Evolutionary conservation across 2,329 filamentous ascomycete species (phyloP), one percentile per base, ranked within the genome.

Genomic region (Ambrosiella xylebori): DNA sequence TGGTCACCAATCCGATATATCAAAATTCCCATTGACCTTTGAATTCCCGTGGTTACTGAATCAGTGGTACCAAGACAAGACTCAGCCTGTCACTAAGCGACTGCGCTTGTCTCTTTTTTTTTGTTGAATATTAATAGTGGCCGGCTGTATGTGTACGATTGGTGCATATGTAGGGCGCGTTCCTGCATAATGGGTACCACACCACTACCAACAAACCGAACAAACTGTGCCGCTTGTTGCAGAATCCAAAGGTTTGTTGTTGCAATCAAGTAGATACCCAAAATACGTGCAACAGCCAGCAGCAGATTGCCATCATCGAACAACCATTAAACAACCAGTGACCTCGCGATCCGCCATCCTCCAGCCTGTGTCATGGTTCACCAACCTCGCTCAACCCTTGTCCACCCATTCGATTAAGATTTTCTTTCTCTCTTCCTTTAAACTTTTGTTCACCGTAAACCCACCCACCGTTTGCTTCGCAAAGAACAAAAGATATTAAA

Each of bases 141-240:
- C 27, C 27, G 27, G 5, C 44, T 7, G 44, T 7, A 4, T 47
- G 8, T 17, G 27, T 11, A 4, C 11, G 6, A 7, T 51, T 51
- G 27, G 13, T 51, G 19, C 47, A 51, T 11, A 51, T 47, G 44
- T 51, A 51, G 17, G 11, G 47, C 47, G 17, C 27, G 47, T 51
- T 51, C 47, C 47, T 51, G 47, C 47, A 51, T 49, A 9, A 49
- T 51, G 17, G 35, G 27, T 51, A 51, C 47, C 47, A 51, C 47
- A 7, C 47, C 44, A 47, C 7, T 8, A 27, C 35, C 8, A n/a
- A 8, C 47, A 51, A 9, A 2, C 47, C 35, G 27, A 27, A 27
- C 27, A 27, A 27, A 27, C 27, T 8, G 47, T 51, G 2, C 47
- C 47, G 19, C 35, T n/a, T 7, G 15, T 36, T 51, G 17, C 9